These are phyloP conservation scores for Suhomyces kunorum DNA, from an alignment of 1,139 yeast species.

Conservation along the genomic window DNA sequence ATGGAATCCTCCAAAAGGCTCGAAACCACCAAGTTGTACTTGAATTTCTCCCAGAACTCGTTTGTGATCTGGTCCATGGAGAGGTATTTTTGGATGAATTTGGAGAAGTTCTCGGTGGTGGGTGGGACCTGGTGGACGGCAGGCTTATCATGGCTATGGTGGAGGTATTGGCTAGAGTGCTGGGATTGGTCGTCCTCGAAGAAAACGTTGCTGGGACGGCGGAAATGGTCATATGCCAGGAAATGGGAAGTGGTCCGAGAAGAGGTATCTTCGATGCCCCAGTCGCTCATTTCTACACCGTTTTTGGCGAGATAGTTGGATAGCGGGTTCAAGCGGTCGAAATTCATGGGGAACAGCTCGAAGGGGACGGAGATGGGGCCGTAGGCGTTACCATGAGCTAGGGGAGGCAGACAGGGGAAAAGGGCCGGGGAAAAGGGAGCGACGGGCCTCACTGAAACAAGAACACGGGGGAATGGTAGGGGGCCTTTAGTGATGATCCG, in stretches of 20 bases:
- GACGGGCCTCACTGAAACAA: not conserved
- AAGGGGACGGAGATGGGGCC: no score
- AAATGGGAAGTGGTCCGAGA: constrained; percentile 4
- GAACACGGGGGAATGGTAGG: not conserved
- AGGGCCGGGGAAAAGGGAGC: no score
- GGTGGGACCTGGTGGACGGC: constrained; percentile 12
- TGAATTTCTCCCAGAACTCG: constrained; percentile 46
- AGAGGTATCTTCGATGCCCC: constrained; percentile 42
- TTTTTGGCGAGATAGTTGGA: constrained; percentile 23
- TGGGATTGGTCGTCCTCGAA: constrained; percentile 6
- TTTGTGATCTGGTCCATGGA: constrained; percentile 18
- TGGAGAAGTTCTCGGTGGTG: constrained; percentile 26
- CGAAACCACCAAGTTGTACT: constrained; percentile 42
- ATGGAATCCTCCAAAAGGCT: constrained; percentile 46
- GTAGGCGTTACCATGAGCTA: no score
- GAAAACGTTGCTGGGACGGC: constrained; percentile 20
- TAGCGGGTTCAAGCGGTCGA: constrained; percentile 35
- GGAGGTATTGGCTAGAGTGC: constrained; percentile 15
- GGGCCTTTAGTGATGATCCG: not conserved
- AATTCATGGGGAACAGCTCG: constrained; percentile 26
- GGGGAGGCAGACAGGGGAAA: no score
- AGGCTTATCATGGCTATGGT: constrained; percentile 15
- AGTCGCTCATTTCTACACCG: constrained; percentile 35
- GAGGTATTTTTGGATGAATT: constrained; percentile 33
- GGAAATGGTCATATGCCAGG: constrained; percentile 5